Evolutionary conservation across 257 asterid species (phyloP), one percentile per base, ranked within the genome.

Genomic region (Solanum pinnatisectum): DNA sequence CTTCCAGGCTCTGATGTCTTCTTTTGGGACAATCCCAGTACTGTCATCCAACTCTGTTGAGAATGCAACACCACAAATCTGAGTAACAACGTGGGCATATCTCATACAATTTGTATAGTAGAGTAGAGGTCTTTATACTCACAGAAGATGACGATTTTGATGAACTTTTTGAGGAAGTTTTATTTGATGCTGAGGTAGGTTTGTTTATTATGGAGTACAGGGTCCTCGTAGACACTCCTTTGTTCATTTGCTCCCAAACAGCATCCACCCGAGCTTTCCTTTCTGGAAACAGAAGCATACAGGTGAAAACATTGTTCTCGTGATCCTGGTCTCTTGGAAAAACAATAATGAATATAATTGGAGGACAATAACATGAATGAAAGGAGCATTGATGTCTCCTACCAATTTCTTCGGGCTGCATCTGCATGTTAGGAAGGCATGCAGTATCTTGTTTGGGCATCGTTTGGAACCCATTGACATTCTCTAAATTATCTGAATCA

Each of bases 191-290:
- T 36, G 93, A 73, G 77, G 89, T 88, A 87, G 88, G 93, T 87
- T 86, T 95, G 89, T 87, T 86, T 72, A 91, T 60, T 67, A 94
- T 92, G 87, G 96, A 88, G 60, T 90, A 95, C 39, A 96, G 94
- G 87, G 95, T 87, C 89, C 92, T 94, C 27, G 89, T 79, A 52
- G 99, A 91, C 67, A 94, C 93, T 84, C 99, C 99, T 90, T 97
- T 96, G 84, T 92, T 97, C 99, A 97, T 97, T 93, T 96, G 93
- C 91, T 92, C 93, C 99, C 99, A 97, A 39, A 96, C 89, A 89
- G 95, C 98, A 89, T 95, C 98, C 39, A 96, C 91, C 56, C 98
- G 96, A 87, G 95, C 98, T 89, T 94, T 94, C 89, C 96, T 94
- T 89, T 95, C 99, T 97, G 91, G 87, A 65, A 90, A 76, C 39